These are phyloP conservation scores for Lenwebbia sp. DNA, from an alignment of 345 rosid genomes.

Conservation along the genomic window DNA sequence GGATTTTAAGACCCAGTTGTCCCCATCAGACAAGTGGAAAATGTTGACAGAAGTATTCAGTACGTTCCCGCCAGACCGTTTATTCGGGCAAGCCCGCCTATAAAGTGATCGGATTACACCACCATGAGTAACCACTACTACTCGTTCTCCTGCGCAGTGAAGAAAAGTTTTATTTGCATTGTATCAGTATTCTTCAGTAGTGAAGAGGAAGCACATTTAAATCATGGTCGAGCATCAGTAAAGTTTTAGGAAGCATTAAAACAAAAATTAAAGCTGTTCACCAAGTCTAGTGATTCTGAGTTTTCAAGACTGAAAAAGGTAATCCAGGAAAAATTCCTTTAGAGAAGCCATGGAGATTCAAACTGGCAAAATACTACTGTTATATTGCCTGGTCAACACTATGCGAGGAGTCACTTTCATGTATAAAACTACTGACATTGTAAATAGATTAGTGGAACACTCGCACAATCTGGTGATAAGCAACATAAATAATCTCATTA, in stretches of 20 bases:
- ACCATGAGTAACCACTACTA: constrained; percentile 65
- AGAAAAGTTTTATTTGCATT: not conserved
- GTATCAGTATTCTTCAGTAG: not conserved
- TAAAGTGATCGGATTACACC: constrained; percentile 61
- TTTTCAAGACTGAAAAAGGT: not conserved
- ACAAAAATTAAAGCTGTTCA: not conserved
- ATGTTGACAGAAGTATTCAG: constrained; percentile 57
- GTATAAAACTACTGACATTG: not conserved
- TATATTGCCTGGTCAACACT: not conserved
- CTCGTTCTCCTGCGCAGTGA: constrained; percentile 42
- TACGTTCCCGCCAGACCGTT: constrained; percentile 25
- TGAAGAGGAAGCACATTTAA: not conserved
- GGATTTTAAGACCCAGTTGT: constrained; percentile 36
- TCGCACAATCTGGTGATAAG: not conserved
- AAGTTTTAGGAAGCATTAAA: not conserved
- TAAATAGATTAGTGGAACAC: not conserved
- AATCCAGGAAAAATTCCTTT: not conserved
- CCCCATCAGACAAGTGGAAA: constrained; percentile 38
- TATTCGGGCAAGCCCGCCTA: constrained; percentile 53
- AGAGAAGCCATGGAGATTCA: not conserved
- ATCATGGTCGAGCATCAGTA: not conserved
- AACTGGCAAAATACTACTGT: not conserved
- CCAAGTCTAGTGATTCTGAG: not conserved
- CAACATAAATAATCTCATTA: constrained; percentile 1
- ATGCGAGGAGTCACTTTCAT: not conserved